Evolutionary conservation across 2,329 filamentous ascomycete genomes (phyloP).

Genomic region (Pseudogymnoascus sp.): DNA sequence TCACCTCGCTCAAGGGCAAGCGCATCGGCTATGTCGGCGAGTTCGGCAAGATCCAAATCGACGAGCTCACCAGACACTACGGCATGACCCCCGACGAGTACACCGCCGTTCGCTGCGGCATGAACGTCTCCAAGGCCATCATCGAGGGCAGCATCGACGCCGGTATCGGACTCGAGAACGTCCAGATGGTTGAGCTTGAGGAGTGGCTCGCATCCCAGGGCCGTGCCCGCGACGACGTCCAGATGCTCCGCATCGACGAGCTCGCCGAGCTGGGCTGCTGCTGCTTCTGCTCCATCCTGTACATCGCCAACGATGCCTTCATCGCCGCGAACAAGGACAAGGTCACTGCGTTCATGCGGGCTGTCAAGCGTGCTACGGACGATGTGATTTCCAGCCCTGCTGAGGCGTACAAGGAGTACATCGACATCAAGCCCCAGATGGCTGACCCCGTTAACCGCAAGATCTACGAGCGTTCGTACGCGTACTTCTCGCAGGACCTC

Average conservation of each 20-base stretch:
- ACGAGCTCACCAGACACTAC: constrained; percentile 72
- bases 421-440: constrained; percentile 67
- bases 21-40: constrained; percentile 74
- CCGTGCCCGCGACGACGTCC: constrained; percentile 59
- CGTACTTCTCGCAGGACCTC: constrained; percentile 67
- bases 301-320: constrained; percentile 67
- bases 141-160: constrained; percentile 66
- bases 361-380: constrained; percentile 68
- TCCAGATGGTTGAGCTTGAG: constrained; percentile 76
- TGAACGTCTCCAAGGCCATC: constrained; percentile 74
- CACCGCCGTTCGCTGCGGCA: constrained; percentile 69
- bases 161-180: constrained; percentile 71
- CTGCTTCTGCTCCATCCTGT: constrained; percentile 77
- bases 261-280: constrained; percentile 73
- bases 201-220: constrained; percentile 62
- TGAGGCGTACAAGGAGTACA: constrained; percentile 59
- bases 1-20: constrained; percentile 67
- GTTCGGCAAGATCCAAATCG: constrained; percentile 77
- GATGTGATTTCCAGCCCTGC: constrained; percentile 59
- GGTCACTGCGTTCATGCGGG: constrained; percentile 60
- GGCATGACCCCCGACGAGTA: constrained; percentile 67
- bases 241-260: constrained; percentile 76
- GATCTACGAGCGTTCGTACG: constrained; percentile 72
- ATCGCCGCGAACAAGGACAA: constrained; percentile 58
- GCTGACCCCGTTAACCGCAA: constrained; percentile 62